phyloP scores from a whole-genome alignment of 1,284 basidiomycete genomes.

The Sanghuangporus weigelae region DNA sequence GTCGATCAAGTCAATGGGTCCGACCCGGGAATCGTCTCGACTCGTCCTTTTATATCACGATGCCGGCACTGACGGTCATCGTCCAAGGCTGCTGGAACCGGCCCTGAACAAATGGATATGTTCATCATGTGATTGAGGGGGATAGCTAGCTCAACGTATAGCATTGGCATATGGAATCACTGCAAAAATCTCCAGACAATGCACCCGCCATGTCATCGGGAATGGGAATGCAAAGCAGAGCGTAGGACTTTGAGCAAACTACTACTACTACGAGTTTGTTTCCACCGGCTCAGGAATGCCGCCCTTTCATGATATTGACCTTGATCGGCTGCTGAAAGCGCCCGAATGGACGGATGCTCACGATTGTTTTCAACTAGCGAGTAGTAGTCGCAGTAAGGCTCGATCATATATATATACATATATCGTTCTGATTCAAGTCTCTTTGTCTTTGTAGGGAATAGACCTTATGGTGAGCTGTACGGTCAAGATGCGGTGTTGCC shows the following conservation, averaged over 20 bases:
- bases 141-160: too few relatives aligned
- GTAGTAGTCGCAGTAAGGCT: neutral
- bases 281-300: neutral
- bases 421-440: neutral
- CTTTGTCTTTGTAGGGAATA: neutral
- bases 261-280: neutral
- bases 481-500: neutral
- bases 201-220: too few relatives aligned
- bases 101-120: neutral
- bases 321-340: neutral
- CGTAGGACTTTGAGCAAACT: neutral
- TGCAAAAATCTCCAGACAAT: too few relatives aligned
- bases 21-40: too few relatives aligned
- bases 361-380: neutral
- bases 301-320: neutral
- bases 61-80: constrained; percentile 2
- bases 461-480: neutral
- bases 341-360: neutral
- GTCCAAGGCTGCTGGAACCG: neutral
- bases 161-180: too few relatives aligned
- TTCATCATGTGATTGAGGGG: too few relatives aligned
- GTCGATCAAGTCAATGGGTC: neutral
- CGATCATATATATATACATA: too few relatives aligned
- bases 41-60: neutral
- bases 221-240: too few relatives aligned